Conservation (phyloP, 306 rosid genomes). For the Senna siamea region DNA sequence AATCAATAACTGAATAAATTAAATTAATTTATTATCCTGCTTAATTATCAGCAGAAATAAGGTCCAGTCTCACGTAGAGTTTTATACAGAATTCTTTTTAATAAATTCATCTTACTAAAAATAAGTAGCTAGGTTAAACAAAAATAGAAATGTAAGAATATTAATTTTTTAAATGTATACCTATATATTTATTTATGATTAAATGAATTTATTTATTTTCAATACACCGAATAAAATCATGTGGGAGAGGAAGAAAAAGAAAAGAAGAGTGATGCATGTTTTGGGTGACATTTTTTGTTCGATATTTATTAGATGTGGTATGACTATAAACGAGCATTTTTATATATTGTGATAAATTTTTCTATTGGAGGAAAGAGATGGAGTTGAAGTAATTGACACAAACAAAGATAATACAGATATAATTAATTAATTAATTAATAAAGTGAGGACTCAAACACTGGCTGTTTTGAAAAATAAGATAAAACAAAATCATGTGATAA, state of each 20-base stretch:
- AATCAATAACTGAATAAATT: too few relatives aligned
- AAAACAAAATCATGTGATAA: neutral
- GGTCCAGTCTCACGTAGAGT: too few relatives aligned
- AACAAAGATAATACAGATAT: conserved; percentile 5
- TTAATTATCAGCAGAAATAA: too few relatives aligned
- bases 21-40: too few relatives aligned
- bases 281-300: neutral
- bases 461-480: neutral
- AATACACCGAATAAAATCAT: conserved; percentile 27
- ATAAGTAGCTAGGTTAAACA: neutral
- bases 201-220: too few relatives aligned
- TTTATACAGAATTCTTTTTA: too few relatives aligned
- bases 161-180: too few relatives aligned
- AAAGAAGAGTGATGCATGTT: conserved; percentile 37
- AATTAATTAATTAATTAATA: too few relatives aligned
- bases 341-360: conserved; percentile 26
- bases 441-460: neutral
- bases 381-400: neutral
- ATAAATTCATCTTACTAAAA: too few relatives aligned
- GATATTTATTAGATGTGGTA: conserved; percentile 38
- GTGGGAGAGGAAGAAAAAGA: conserved; percentile 28
- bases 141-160: neutral
- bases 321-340: too few relatives aligned
- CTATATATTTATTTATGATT: too few relatives aligned
- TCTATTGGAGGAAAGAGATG: neutral